Evolutionary conservation across 2,329 filamentous ascomycete species (phyloP).

Genomic region (Gnomoniopsis smithogilvyi): DNA sequence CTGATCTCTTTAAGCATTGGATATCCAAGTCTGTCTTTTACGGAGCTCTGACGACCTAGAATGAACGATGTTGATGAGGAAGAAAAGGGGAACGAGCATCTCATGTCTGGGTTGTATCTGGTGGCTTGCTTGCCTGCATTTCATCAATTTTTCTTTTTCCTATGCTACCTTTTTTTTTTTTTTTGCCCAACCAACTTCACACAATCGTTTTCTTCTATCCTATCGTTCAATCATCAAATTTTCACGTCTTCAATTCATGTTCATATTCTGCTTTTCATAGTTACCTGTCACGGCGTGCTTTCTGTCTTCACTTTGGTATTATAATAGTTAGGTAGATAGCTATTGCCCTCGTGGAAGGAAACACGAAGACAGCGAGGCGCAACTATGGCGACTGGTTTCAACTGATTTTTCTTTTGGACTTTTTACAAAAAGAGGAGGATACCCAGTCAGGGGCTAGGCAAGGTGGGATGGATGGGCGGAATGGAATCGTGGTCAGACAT

Average conservation of each 20-base stretch:
- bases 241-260: neutral
- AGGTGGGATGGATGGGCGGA: neutral
- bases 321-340: slow-evolving; percentile 8
- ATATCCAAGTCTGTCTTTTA: slow-evolving; percentile 12
- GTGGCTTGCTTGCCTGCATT: neutral
- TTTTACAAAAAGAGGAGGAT: slow-evolving; percentile 11
- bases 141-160: neutral
- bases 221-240: slow-evolving; percentile 1
- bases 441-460: slow-evolving; percentile 6
- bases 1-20: neutral
- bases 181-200: neutral
- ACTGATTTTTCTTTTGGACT: neutral
- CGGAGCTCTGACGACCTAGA: slow-evolving; percentile 9
- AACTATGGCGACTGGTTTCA: slow-evolving; percentile 3
- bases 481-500: neutral
- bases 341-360: neutral
- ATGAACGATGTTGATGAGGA: slow-evolving; percentile 14
- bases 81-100: neutral
- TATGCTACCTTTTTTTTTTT: neutral
- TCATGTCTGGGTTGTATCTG: neutral
- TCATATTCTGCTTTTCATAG: neutral
- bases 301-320: neutral
- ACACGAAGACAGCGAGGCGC: slow-evolving; percentile 11
- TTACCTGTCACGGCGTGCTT: neutral
- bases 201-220: slow-evolving; percentile 10